Conservation (phyloP, 495 filamentous ascomycete genomes). For the Penicillium pancosmium region DNA sequence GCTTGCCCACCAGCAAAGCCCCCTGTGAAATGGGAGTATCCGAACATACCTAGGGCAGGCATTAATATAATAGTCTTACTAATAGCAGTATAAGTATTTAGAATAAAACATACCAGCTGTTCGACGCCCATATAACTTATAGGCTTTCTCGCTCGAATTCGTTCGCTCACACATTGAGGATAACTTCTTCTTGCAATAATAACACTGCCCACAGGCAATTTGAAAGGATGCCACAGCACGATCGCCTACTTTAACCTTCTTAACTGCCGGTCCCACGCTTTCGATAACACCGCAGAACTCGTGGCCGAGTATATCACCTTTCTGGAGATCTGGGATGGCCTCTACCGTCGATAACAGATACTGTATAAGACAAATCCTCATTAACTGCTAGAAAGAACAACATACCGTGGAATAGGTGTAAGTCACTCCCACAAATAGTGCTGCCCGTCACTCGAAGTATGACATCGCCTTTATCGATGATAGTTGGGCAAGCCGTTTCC, state of each 20-base stretch:
- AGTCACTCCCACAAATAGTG: conserved; percentile 85
- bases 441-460: conserved; percentile 83
- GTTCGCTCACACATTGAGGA: conserved; percentile 80
- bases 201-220: conserved; percentile 72
- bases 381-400: not conserved
- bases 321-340: conserved; percentile 68
- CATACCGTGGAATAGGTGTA: conserved; percentile 75
- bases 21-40: conserved; percentile 72
- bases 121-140: conserved; percentile 63
- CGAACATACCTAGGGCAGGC: conserved; percentile 46
- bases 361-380: no score
- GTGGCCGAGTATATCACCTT: conserved; percentile 88
- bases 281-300: conserved; percentile 87
- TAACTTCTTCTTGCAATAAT: conserved; percentile 75
- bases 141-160: conserved; percentile 64
- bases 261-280: conserved; percentile 62
- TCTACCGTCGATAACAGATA: conserved; percentile 28
- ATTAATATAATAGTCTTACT: no score
- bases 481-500: conserved; percentile 66
- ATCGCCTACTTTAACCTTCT: conserved; percentile 64
- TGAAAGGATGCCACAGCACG: conserved; percentile 86
- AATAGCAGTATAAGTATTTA: not conserved
- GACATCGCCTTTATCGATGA: conserved; percentile 75
- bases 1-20: conserved; percentile 91
- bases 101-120: conserved; percentile 64